Evolutionary conservation across 768 basidiomycete genomes (phyloP).

Genomic region (Suillus plorans): DNA sequence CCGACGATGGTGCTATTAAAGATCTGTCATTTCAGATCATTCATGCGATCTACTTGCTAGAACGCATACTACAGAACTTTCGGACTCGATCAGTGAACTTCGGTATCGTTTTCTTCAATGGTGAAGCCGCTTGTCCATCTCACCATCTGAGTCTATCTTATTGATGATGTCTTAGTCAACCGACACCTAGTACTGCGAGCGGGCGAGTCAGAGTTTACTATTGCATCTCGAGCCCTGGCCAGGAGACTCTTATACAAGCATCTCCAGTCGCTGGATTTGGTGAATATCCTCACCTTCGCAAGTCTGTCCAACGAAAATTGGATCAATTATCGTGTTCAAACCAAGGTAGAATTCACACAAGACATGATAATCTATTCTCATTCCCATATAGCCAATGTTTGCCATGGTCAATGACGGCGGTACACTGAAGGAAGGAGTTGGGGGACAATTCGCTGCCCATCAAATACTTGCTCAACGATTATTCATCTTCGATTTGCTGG

Average conservation of each 20-base stretch:
- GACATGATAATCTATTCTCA: neutral
- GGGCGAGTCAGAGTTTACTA: slow-evolving; percentile 33
- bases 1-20: slow-evolving; percentile 16
- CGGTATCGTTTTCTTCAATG: slow-evolving; percentile 36
- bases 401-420: slow-evolving; percentile 45
- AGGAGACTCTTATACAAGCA: slow-evolving; percentile 52
- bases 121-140: too few species aligned
- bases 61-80: slow-evolving; percentile 49
- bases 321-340: slow-evolving; percentile 40
- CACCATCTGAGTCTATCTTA: neutral
- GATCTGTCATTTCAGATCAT: slow-evolving; percentile 60
- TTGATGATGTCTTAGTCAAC: slow-evolving; percentile 17
- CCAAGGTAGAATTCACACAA: slow-evolving; percentile 34
- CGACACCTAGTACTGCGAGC: slow-evolving; percentile 43
- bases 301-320: slow-evolving; percentile 47
- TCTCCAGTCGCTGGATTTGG: slow-evolving; percentile 35
- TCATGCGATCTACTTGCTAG: slow-evolving; percentile 57
- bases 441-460: too few species aligned
- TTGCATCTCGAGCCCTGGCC: slow-evolving; percentile 51
- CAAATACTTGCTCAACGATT: slow-evolving; percentile 31
- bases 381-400: slow-evolving; percentile 58
- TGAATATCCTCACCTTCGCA: slow-evolving; percentile 47
- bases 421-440: too few species aligned
- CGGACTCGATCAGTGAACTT: slow-evolving; percentile 51
- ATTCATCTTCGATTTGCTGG: too few species aligned